phyloP scores from a whole-genome alignment of 495 filamentous ascomycete genomes.

The Jackrogersella multiformis region DNA sequence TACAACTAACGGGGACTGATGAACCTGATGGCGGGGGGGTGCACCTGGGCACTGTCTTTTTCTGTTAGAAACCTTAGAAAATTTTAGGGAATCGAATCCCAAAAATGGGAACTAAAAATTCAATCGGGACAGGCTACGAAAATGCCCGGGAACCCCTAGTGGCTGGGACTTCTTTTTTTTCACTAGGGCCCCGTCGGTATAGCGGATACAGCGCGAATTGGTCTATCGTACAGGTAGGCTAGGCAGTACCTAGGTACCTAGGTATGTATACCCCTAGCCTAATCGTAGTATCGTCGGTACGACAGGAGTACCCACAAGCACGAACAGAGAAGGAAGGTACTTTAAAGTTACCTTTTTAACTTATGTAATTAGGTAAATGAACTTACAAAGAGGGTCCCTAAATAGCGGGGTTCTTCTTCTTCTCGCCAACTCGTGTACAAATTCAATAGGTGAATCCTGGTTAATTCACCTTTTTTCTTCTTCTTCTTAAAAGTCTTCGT shows the following conservation, averaged over 20 bases:
- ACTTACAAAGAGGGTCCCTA: constrained; percentile 30
- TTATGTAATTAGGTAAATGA: too few species aligned
- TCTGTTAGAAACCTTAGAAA: neutral
- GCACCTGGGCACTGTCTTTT: neutral
- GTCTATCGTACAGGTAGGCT: too few species aligned
- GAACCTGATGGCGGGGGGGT: neutral
- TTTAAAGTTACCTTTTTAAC: constrained; percentile 11
- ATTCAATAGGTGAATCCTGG: constrained; percentile 44
- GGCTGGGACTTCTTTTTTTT: constrained; percentile 29
- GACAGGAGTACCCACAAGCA: neutral
- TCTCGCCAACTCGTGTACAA: constrained; percentile 32
- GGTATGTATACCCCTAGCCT: too few species aligned
- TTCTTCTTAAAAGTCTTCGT: constrained; percentile 20
- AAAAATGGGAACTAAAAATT: constrained; percentile 39
- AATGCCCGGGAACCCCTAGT: constrained; percentile 42
- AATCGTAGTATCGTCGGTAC: neutral
- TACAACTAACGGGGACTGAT: constrained; percentile 2
- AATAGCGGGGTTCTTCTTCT: constrained; percentile 32
- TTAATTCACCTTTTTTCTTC: constrained; percentile 34
- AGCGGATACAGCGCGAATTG: constrained; percentile 11
- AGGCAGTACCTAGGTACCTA: too few species aligned
- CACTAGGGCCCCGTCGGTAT: constrained; percentile 32
- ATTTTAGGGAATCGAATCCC: constrained; percentile 20
- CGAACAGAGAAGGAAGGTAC: constrained; percentile 1
- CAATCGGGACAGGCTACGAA: constrained; percentile 38